Conservation (phyloP, 163 green algal species). For the Coccomyxa subellipsoidea region DNA sequence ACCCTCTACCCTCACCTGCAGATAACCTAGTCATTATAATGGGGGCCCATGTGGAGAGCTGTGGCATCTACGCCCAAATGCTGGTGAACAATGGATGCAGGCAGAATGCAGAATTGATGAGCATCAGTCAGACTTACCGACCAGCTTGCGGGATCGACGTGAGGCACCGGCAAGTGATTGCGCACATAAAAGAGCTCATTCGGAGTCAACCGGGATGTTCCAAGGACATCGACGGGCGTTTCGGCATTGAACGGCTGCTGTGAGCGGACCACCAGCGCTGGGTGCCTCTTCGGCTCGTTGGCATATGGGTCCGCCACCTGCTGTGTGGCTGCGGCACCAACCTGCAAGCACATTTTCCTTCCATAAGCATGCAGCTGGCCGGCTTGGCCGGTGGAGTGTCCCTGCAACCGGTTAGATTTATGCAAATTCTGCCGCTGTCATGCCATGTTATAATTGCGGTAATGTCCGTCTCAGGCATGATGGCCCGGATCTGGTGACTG, state of each 20-base stretch:
- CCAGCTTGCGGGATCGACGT: constrained; percentile 54
- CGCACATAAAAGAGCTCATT: constrained; percentile 83
- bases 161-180: constrained; percentile 86
- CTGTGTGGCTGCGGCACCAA: background rate
- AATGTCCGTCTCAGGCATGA: too few relatives aligned
- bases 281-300: constrained; percentile 62
- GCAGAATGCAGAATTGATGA: background rate
- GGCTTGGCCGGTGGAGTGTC: too few relatives aligned
- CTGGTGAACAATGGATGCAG: background rate
- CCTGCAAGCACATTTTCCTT: background rate
- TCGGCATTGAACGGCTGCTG: constrained; percentile 72
- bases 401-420: too few relatives aligned
- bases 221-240: constrained; percentile 62
- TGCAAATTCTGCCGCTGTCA: too few relatives aligned
- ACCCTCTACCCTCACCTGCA: constrained; percentile 48
- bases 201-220: constrained; percentile 62
- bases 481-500: background rate
- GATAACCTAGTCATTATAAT: background rate
- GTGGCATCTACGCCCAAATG: background rate
- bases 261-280: constrained; percentile 55
- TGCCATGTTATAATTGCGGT: too few relatives aligned
- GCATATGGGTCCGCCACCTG: constrained; percentile 60
- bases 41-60: too few relatives aligned
- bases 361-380: too few relatives aligned
- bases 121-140: constrained; percentile 10